Percentiles rank a stretch among this genome's conserved stretches.
Conservation (phyloP, 1,139 yeast species). For the Zygosaccharomyces sapae region DNA sequence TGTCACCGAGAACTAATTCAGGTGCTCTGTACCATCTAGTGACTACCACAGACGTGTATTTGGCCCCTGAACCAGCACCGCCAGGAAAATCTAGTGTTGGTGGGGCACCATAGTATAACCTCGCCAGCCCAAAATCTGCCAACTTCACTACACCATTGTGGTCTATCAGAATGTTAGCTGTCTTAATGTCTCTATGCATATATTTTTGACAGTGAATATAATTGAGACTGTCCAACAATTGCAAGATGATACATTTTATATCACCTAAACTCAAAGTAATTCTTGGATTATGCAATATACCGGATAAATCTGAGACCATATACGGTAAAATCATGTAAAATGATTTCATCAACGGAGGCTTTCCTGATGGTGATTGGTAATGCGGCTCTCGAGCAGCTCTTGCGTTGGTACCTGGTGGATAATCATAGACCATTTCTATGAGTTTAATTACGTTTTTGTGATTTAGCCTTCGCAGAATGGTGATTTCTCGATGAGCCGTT, state of each 20-base stretch:
- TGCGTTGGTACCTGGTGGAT: slow-evolving; percentile 39
- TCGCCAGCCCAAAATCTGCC: slow-evolving; percentile 93
- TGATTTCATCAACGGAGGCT: slow-evolving; percentile 26
- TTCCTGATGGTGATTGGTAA: slow-evolving; percentile 29
- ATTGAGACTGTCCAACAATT: slow-evolving; percentile 72
- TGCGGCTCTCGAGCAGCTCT: slow-evolving; percentile 39
- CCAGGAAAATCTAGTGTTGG: slow-evolving; percentile 56
- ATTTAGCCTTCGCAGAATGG: slow-evolving; percentile 66
- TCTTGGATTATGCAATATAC: slow-evolving; percentile 82
- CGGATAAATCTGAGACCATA: slow-evolving; percentile 90
- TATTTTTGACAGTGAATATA: slow-evolving; percentile 69
- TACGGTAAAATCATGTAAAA: slow-evolving; percentile 91
- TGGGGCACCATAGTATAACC: slow-evolving; percentile 67
- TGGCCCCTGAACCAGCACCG: slow-evolving; percentile 61
- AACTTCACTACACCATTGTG: slow-evolving; percentile 71
- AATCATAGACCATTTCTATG: slow-evolving; percentile 74
- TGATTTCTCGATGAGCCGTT: slow-evolving; percentile 90
- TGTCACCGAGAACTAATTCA: slow-evolving; percentile 80
- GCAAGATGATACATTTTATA: slow-evolving; percentile 79
- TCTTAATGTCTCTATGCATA: slow-evolving; percentile 89
- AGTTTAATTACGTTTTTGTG: slow-evolving; percentile 73
- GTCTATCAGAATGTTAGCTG: slow-evolving; percentile 85
- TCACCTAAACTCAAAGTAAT: slow-evolving; percentile 58
- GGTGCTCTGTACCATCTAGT: slow-evolving; percentile 98
- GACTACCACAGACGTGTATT: slow-evolving; percentile 87